phyloP scores from a whole-genome alignment of 2,329 filamentous ascomycete species.

The Xylaria sp. region DNA sequence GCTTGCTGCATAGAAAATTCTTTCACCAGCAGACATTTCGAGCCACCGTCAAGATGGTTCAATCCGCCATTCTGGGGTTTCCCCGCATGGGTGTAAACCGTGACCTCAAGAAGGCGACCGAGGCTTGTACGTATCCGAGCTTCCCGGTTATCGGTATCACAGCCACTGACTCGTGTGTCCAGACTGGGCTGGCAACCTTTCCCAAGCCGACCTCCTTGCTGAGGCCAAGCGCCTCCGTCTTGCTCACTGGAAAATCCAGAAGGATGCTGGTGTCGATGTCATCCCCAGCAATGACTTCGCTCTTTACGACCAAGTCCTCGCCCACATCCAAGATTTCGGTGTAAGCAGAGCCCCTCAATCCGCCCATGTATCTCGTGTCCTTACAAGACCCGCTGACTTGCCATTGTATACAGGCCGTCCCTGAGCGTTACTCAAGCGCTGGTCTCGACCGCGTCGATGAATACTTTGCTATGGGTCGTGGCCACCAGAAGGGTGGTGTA shows the following conservation, averaged over 20 bases:
- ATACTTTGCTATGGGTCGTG: constrained; percentile 99
- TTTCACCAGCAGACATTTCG: constrained; percentile 40
- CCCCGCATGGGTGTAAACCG: constrained; percentile 98
- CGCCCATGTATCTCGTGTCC: neutral
- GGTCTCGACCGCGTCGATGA: constrained; percentile 89
- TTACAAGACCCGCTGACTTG: constrained; percentile 38
- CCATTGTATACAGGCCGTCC: constrained; percentile 73
- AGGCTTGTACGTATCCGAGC: constrained; percentile 73
- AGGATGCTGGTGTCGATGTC: constrained; percentile 95
- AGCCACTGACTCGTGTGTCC: constrained; percentile 31
- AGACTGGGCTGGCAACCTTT: constrained; percentile 93
- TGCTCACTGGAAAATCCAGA: constrained; percentile 99
- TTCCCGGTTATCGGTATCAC: constrained; percentile 28
- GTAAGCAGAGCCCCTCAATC: constrained; percentile 63
- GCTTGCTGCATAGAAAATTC: constrained; percentile 39
- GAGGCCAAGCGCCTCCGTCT: constrained; percentile 98
- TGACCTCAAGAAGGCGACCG: constrained; percentile 99
- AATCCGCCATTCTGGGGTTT: constrained; percentile 91
- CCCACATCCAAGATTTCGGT: constrained; percentile 98
- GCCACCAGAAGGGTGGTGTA: constrained; percentile 92
- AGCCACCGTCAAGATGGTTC: constrained; percentile 66
- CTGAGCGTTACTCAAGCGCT: constrained; percentile 92
- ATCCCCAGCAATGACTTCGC: constrained; percentile 99
- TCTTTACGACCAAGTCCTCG: constrained; percentile 96
- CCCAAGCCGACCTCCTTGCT: constrained; percentile 86